Percentiles rank a stretch among this genome's conserved stretches.
These are phyloP conservation scores for Petasospora fabianii DNA, from an alignment of 1,139 yeast genomes.

Conservation along the genomic window DNA sequence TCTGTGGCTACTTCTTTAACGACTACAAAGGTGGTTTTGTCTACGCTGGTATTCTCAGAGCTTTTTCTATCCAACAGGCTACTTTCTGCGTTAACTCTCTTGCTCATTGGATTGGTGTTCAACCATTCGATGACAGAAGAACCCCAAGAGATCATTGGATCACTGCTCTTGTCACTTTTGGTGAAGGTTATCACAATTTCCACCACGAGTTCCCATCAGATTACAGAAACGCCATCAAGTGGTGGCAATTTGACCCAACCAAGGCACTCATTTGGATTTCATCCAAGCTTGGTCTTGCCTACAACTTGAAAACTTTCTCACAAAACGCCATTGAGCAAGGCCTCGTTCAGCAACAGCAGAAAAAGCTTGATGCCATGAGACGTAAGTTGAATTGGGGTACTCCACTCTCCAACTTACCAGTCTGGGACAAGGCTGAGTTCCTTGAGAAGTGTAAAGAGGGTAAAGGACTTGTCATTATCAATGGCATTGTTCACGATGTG, in stretches of 20 bases:
- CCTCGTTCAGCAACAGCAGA: conserved; percentile 91
- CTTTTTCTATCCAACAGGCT: conserved; percentile 88
- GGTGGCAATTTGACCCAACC: conserved; percentile 99
- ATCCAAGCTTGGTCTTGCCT: conserved; percentile 80
- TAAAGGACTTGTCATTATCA: conserved; percentile 52
- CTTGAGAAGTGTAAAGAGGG: conserved; percentile 58
- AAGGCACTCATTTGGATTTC: conserved; percentile 68
- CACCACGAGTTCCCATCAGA: conserved; percentile 99
- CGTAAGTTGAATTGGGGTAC: conserved; percentile 88
- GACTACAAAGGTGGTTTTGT: conserved; percentile 92
- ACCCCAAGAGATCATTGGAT: conserved; percentile 94
- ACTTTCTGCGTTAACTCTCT: conserved; percentile 97
- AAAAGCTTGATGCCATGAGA: conserved; percentile 84
- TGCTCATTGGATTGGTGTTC: conserved; percentile 97
- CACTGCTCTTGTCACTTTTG: conserved; percentile 93
- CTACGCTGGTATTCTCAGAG: conserved; percentile 84
- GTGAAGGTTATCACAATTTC: conserved; percentile 99
- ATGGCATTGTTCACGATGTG: conserved; percentile 94
- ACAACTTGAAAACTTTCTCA: conserved; percentile 86
- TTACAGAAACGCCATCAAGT: conserved; percentile 94
- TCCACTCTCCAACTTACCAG: conserved; percentile 77
- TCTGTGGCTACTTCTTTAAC: conserved; percentile 80
- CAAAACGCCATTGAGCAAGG: conserved; percentile 97
- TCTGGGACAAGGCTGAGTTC: conserved; percentile 85
- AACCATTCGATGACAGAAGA: conserved; percentile 96